These are phyloP conservation scores for Fraxinus nigra DNA, from an alignment of 305 asterid genomes.

Conservation along the genomic window DNA sequence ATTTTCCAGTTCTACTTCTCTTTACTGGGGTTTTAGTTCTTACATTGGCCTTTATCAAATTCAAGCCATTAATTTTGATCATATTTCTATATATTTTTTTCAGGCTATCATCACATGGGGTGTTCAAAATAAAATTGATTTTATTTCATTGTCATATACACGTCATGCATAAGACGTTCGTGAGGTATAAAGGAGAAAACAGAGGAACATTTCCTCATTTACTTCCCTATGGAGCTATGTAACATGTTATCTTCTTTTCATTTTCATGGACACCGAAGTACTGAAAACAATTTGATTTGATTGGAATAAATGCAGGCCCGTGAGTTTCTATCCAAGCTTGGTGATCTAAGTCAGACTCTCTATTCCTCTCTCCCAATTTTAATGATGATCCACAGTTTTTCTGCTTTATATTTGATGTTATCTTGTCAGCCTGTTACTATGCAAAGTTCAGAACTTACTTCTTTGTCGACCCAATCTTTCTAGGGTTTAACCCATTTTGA, in stretches of 20 bases:
- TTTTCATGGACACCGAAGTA: neutral
- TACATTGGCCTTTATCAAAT: no score
- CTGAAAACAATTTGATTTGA: slow-evolving; percentile 11
- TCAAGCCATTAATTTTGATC: no score
- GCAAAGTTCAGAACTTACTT: slow-evolving; percentile 18
- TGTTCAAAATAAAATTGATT: no score
- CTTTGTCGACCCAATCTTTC: slow-evolving; percentile 11
- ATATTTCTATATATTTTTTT: no score
- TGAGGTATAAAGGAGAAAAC: no score
- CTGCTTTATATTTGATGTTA: neutral
- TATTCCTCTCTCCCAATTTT: neutral
- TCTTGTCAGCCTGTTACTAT: slow-evolving; percentile 1
- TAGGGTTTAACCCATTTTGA: slow-evolving; percentile 97
- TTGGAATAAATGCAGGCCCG: slow-evolving; percentile 59
- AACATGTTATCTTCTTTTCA: neutral
- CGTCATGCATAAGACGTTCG: no score
- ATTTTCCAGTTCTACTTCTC: no score
- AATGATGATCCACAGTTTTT: neutral
- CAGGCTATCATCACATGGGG: no score
- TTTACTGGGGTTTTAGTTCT: no score
- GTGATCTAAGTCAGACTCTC: slow-evolving; percentile 74
- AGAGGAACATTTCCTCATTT: neutral
- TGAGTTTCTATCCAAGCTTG: slow-evolving; percentile 65
- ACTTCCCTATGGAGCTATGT: neutral
- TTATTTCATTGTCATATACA: no score